phyloP scores from a whole-genome alignment of 495 filamentous ascomycete species.

The Tuber aestivum region DNA sequence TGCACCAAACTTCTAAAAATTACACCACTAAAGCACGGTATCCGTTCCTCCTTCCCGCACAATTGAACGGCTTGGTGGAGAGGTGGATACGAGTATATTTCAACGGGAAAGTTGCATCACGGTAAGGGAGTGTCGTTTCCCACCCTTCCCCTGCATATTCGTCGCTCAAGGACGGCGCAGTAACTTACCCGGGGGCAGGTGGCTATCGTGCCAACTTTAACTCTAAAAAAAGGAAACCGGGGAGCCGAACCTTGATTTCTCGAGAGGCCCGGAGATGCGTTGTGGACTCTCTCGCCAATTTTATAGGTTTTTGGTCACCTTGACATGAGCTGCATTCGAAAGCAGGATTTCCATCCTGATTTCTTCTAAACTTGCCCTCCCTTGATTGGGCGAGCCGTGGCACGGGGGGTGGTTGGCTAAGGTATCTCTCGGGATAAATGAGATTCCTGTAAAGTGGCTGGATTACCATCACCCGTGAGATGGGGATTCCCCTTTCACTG shows the following conservation, averaged over 20 bases:
- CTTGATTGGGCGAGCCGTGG: background rate
- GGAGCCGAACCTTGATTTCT: background rate
- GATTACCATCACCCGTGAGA: background rate
- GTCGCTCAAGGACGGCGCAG: background rate
- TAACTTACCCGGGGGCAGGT: too few species aligned
- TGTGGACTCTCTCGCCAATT: background rate
- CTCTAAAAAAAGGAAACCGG: background rate
- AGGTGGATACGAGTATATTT: background rate
- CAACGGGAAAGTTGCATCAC: background rate
- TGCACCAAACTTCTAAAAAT: background rate
- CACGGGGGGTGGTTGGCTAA: background rate
- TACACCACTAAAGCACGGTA: background rate
- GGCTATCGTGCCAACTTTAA: background rate
- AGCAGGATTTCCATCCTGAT: background rate
- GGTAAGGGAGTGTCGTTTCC: background rate
- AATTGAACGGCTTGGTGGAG: background rate
- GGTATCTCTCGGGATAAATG: background rate
- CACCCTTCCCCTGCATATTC: background rate
- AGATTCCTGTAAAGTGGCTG: background rate
- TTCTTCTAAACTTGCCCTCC: background rate
- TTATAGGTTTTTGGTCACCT: background rate
- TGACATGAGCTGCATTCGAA: background rate
- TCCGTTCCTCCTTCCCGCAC: background rate
- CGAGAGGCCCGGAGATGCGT: background rate
- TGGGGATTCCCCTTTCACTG: background rate